Evolutionary conservation across 495 filamentous ascomycete species (phyloP).

Genomic region (Glarea lozoyensis): DNA sequence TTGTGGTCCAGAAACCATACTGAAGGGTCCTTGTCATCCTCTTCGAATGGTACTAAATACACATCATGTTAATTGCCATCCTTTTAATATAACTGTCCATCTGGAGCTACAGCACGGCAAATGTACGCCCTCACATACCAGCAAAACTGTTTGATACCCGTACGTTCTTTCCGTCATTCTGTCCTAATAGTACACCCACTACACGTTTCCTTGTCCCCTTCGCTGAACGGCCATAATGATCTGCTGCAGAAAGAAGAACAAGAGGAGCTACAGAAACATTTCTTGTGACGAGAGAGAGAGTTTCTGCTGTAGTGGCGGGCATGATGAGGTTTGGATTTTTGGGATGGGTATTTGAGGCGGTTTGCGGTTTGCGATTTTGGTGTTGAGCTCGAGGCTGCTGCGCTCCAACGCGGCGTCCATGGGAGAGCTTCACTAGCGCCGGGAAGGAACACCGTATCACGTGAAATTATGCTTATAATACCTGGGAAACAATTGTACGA

Average conservation of each 20-base stretch:
- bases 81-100: constrained; percentile 3
- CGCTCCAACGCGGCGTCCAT: too few species aligned
- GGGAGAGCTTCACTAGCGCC: too few species aligned
- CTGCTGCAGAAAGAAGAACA: constrained; percentile 94
- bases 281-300: constrained; percentile 80
- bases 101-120: not conserved
- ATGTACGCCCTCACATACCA: constrained; percentile 43
- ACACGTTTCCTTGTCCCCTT: constrained; percentile 90
- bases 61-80: not conserved
- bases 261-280: constrained; percentile 96
- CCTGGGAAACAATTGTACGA: too few species aligned
- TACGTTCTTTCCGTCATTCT: constrained; percentile 91
- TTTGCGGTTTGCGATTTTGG: constrained; percentile 7
- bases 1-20: constrained; percentile 99
- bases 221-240: constrained; percentile 92
- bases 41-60: constrained; percentile 83
- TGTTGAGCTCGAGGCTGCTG: constrained; percentile 12
- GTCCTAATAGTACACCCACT: constrained; percentile 88
- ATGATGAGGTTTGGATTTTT: constrained; percentile 37
- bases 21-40: constrained; percentile 95
- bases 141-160: constrained; percentile 98
- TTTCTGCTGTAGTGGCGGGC: constrained; percentile 93
- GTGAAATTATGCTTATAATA: too few species aligned
- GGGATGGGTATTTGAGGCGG: constrained; percentile 4
- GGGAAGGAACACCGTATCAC: too few species aligned